phyloP scores from a whole-genome alignment of 805 yeast species.

The Saccharomycopsis sp. region DNA sequence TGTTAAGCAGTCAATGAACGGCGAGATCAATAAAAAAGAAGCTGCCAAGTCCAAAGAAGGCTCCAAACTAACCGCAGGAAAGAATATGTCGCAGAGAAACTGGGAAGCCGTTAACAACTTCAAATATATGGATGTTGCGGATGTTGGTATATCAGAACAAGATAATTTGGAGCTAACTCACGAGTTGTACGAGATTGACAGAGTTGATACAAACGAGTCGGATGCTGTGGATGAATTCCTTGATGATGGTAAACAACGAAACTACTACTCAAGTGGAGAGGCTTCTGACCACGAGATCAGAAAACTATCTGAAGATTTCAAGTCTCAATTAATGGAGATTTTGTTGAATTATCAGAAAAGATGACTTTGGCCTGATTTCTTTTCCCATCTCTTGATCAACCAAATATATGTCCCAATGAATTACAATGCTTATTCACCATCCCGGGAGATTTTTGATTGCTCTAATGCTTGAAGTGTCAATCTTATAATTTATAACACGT shows the following conservation, averaged over 20 bases:
- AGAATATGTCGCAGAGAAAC: constrained; percentile 31
- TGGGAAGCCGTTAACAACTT: constrained; percentile 40
- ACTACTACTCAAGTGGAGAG: not conserved
- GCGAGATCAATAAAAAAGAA: constrained; percentile 23
- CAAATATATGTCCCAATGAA: too few relatives aligned
- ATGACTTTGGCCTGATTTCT: too few relatives aligned
- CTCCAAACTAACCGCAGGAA: constrained; percentile 9
- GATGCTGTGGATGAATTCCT: constrained; percentile 8
- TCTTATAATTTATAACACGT: too few relatives aligned
- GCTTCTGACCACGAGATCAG: not conserved
- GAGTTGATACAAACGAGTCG: constrained; percentile 10
- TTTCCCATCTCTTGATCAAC: too few relatives aligned
- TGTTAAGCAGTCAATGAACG: constrained; percentile 27
- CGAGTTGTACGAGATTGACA: constrained; percentile 23
- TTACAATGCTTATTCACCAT: too few relatives aligned
- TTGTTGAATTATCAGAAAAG: constrained; percentile 1
- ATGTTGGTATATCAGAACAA: constrained; percentile 43
- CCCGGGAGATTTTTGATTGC: too few relatives aligned
- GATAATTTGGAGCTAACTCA: constrained; percentile 39
- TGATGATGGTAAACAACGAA: constrained; percentile 2
- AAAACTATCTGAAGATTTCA: constrained; percentile 3
- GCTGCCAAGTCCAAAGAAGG: constrained; percentile 19
- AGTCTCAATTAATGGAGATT: not conserved
- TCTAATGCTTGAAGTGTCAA: too few relatives aligned
- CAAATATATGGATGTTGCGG: constrained; percentile 36